Conservation (phyloP, 2,329 filamentous ascomycete species). For the Clonostachys byssicola region DNA sequence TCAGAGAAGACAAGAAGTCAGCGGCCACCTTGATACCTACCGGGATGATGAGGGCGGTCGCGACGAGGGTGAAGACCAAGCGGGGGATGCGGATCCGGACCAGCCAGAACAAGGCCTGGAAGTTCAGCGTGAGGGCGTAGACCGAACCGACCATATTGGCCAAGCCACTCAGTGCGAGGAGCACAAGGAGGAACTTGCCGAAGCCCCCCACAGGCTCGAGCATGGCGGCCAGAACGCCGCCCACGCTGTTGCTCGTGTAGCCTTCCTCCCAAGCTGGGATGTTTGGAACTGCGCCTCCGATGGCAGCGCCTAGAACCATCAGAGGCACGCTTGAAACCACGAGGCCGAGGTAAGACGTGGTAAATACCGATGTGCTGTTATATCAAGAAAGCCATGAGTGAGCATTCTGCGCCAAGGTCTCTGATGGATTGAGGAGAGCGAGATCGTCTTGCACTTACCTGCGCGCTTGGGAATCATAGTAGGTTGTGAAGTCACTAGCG, state of each 20-base stretch:
- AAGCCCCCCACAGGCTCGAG: slow-evolving; percentile 53
- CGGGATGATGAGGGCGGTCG: slow-evolving; percentile 55
- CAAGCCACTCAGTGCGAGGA: slow-evolving; percentile 52
- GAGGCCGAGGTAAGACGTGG: slow-evolving; percentile 53
- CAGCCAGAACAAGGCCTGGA: slow-evolving; percentile 56
- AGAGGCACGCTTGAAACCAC: slow-evolving; percentile 50
- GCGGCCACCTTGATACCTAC: slow-evolving; percentile 45
- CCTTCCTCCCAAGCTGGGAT: slow-evolving; percentile 48
- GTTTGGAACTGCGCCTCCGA: slow-evolving; percentile 53
- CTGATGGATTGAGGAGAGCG: too few species aligned
- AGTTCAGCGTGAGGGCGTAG: slow-evolving; percentile 61
- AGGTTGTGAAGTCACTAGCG: slow-evolving; percentile 57
- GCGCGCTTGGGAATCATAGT: slow-evolving; percentile 32
- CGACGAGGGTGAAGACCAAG: slow-evolving; percentile 52
- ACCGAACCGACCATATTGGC: slow-evolving; percentile 56
- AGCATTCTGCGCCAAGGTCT: not conserved
- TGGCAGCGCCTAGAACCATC: slow-evolving; percentile 61
- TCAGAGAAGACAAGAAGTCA: slow-evolving; percentile 52
- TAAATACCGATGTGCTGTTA: slow-evolving; percentile 12
- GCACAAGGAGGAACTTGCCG: slow-evolving; percentile 56
- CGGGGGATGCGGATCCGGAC: slow-evolving; percentile 52
- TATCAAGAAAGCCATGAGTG: not conserved
- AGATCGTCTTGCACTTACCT: slow-evolving; percentile 2
- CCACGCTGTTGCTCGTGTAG: slow-evolving; percentile 48
- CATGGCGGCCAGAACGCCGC: slow-evolving; percentile 58